Evolutionary conservation across 768 basidiomycete species (phyloP).

Genomic region (Tylopilus intermedius): DNA sequence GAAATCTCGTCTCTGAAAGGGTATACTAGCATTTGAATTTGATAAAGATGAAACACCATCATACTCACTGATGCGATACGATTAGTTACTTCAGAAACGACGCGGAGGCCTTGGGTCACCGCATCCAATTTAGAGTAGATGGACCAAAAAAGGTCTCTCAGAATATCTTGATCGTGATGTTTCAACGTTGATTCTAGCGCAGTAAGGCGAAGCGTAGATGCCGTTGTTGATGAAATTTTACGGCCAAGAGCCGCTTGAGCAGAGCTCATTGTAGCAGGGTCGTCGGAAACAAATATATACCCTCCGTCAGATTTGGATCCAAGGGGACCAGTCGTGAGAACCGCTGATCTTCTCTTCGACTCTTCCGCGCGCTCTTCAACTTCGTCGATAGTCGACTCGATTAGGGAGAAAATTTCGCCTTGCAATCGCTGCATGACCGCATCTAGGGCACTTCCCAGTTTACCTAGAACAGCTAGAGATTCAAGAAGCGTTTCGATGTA

Average conservation of each 20-base stretch:
- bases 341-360: slow-evolving; percentile 46
- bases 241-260: slow-evolving; percentile 27
- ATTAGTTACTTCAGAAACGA: slow-evolving; percentile 85
- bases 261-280: slow-evolving; percentile 12
- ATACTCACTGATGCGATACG: slow-evolving; percentile 83
- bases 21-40: neutral
- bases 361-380: slow-evolving; percentile 88
- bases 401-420: slow-evolving; percentile 75
- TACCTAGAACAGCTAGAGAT: slow-evolving; percentile 87
- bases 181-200: slow-evolving; percentile 71
- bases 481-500: slow-evolving; percentile 93
- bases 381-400: slow-evolving; percentile 85
- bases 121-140: slow-evolving; percentile 93
- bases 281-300: slow-evolving; percentile 42
- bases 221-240: slow-evolving; percentile 32
- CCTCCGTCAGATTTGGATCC: slow-evolving; percentile 46
- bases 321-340: slow-evolving; percentile 33
- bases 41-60: neutral
- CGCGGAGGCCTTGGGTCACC: slow-evolving; percentile 83
- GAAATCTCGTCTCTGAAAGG: slow-evolving; percentile 76
- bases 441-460: slow-evolving; percentile 80
- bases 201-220: slow-evolving; percentile 59
- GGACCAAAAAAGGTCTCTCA: slow-evolving; percentile 95
- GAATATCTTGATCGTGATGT: slow-evolving; percentile 74
- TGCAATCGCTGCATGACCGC: slow-evolving; percentile 77